These are phyloP conservation scores for Tetraselmis chui DNA, from an alignment of 139 green algal species.

Conservation along the genomic window DNA sequence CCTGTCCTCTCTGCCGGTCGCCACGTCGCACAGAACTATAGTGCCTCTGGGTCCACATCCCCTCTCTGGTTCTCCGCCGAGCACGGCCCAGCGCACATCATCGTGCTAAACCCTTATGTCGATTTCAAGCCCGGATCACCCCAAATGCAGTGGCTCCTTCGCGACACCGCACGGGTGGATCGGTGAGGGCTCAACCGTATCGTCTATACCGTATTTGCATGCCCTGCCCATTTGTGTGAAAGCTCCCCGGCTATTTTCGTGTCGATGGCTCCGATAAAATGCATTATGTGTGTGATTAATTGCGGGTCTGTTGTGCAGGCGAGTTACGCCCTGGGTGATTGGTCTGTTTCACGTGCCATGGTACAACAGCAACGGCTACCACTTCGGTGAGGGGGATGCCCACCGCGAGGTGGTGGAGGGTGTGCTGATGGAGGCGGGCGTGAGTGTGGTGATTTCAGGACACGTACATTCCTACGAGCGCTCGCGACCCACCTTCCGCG, in stretches of 20 bases:
- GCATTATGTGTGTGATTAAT: no score
- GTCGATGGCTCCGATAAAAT: no score
- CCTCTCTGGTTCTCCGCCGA: not conserved
- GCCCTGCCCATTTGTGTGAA: no score
- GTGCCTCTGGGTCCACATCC: not conserved
- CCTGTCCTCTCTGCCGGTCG: no score
- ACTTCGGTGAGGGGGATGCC: not conserved
- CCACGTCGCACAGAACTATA: not conserved
- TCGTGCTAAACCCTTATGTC: not conserved
- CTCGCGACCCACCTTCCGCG: conserved; percentile 12
- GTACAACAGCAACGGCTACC: not conserved
- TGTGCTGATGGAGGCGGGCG: not conserved
- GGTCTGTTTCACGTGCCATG: not conserved
- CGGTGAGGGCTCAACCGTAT: not conserved
- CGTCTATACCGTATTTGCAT: no score
- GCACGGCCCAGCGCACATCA: not conserved
- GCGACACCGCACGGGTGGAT: not conserved
- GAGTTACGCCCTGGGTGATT: not conserved
- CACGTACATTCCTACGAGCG: conserved; percentile 42
- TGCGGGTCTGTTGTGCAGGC: not conserved
- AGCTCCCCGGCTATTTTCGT: no score
- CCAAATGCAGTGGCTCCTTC: not conserved
- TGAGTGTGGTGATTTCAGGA: conserved; percentile 30
- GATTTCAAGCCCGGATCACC: not conserved
- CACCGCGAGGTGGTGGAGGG: not conserved